Conservation (phyloP, 179 eudicot genomes). For the Spergularia azorica region DNA sequence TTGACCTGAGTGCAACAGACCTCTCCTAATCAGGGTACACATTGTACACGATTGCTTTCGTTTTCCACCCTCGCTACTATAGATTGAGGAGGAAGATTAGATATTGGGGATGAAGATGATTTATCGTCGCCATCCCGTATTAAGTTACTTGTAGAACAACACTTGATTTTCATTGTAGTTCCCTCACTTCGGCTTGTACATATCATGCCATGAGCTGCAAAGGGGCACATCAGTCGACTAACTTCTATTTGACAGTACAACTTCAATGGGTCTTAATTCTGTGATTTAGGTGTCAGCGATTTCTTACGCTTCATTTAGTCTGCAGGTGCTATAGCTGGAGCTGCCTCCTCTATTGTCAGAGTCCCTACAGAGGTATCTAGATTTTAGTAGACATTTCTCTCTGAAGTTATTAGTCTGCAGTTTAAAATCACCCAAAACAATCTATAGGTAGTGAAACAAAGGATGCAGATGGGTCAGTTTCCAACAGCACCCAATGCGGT, state of each 20-base stretch:
- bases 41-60: background rate
- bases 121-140: background rate
- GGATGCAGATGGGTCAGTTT: slow-evolving; percentile 94
- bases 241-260: background rate
- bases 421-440: slow-evolving; percentile 21
- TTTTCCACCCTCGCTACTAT: no score
- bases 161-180: background rate
- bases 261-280: background rate
- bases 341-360: slow-evolving; percentile 83
- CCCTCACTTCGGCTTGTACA: background rate
- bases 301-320: slow-evolving; percentile 47
- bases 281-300: slow-evolving; percentile 1
- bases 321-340: slow-evolving; percentile 92
- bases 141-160: background rate
- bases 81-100: background rate
- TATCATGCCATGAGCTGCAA: background rate
- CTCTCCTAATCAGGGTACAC: no score
- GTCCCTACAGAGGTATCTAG: slow-evolving; percentile 82
- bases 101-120: background rate
- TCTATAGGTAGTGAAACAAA: slow-evolving; percentile 86
- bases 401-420: slow-evolving; percentile 6
- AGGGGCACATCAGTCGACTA: background rate
- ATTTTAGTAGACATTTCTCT: slow-evolving; percentile 5
- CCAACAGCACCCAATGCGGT: slow-evolving; percentile 75
- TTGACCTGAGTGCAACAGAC: no score